These are phyloP conservation scores for Haplosporangium sp. DNA, from an alignment of 371 early-diverging fungal genomes.

Conservation along the genomic window DNA sequence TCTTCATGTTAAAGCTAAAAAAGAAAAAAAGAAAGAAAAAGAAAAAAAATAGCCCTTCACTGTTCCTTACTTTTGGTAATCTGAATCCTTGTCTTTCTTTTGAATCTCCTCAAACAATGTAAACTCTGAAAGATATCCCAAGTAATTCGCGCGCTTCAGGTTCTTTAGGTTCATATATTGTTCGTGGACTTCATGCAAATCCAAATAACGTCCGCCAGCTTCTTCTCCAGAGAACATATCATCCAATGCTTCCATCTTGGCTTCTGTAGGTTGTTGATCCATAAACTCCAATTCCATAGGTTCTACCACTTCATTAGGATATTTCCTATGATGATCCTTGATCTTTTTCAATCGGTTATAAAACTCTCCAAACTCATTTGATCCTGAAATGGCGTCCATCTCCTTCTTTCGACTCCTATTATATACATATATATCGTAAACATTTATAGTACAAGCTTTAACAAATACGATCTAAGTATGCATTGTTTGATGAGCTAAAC, in stretches of 20 bases:
- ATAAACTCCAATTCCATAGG: slow-evolving; percentile 85
- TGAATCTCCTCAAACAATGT: slow-evolving; percentile 75
- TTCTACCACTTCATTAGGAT: slow-evolving; percentile 83
- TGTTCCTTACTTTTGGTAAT: slow-evolving; percentile 68
- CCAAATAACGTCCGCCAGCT: slow-evolving; percentile 85
- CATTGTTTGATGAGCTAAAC: too few relatives aligned
- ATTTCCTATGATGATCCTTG: slow-evolving; percentile 86
- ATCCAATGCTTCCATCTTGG: slow-evolving; percentile 79
- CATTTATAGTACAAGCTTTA: too few relatives aligned
- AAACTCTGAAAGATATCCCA: slow-evolving; percentile 82
- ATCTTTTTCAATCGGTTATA: slow-evolving; percentile 86
- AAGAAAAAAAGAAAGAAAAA: too few relatives aligned
- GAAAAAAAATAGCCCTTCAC: too few relatives aligned
- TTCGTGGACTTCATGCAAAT: slow-evolving; percentile 83
- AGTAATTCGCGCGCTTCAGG: slow-evolving; percentile 79
- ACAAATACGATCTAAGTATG: too few relatives aligned
- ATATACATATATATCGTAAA: too few relatives aligned
- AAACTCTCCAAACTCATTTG: slow-evolving; percentile 86
- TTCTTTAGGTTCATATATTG: slow-evolving; percentile 86
- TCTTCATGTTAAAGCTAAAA: too few relatives aligned
- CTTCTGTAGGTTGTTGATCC: slow-evolving; percentile 68
- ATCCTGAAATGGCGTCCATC: slow-evolving; percentile 77
- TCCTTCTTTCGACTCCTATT: slow-evolving; percentile 76
- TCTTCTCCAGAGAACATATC: slow-evolving; percentile 95
- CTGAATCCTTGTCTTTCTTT: slow-evolving; percentile 68